A percentile compares a stretch with the other conserved stretches of the same genome.
Evolutionary conservation across 768 basidiomycete genomes (phyloP).

Genomic region (Rubroboletus pulcherrimus): DNA sequence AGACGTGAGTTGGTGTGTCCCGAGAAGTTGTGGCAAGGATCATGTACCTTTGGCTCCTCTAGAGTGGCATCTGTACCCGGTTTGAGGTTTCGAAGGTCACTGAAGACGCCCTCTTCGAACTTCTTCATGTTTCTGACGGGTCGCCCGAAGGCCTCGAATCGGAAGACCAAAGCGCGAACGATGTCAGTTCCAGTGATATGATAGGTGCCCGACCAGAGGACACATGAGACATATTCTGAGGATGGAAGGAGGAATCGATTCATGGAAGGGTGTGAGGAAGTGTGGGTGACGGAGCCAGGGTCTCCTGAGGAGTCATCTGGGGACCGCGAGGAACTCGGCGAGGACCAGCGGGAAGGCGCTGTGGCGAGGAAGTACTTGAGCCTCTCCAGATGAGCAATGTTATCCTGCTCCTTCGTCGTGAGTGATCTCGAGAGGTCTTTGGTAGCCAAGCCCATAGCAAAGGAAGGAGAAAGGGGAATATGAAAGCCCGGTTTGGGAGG

Average conservation of each 20-base stretch:
- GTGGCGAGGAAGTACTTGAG: constrained; percentile 90
- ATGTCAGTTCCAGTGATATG: constrained; percentile 98
- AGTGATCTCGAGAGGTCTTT: constrained; percentile 45
- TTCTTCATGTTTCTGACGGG: constrained; percentile 94
- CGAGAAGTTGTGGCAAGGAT: background rate
- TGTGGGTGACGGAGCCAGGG: constrained; percentile 33
- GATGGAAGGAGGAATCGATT: constrained; percentile 86
- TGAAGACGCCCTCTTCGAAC: constrained; percentile 96
- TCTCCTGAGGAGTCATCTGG: constrained; percentile 15
- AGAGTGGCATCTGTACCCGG: constrained; percentile 89
- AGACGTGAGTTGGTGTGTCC: background rate
- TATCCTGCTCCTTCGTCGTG: constrained; percentile 60
- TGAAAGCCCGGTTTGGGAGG: constrained; percentile 4
- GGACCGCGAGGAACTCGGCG: constrained; percentile 30
- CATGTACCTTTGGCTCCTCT: constrained; percentile 90
- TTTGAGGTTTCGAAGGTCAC: constrained; percentile 89
- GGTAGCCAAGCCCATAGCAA: constrained; percentile 26
- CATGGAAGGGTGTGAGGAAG: constrained; percentile 69
- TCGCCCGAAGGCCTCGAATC: constrained; percentile 88
- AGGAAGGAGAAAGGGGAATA: constrained; percentile 12
- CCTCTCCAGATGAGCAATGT: constrained; percentile 69
- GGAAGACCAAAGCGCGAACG: constrained; percentile 89
- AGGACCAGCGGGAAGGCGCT: constrained; percentile 71
- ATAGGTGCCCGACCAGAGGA: constrained; percentile 87
- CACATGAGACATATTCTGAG: constrained; percentile 85